Percentiles rank a stretch among this genome's conserved stretches.
Conservation (phyloP, 202 grass and related monocot species). For the Bolboschoenoplectus hybrid region DNA sequence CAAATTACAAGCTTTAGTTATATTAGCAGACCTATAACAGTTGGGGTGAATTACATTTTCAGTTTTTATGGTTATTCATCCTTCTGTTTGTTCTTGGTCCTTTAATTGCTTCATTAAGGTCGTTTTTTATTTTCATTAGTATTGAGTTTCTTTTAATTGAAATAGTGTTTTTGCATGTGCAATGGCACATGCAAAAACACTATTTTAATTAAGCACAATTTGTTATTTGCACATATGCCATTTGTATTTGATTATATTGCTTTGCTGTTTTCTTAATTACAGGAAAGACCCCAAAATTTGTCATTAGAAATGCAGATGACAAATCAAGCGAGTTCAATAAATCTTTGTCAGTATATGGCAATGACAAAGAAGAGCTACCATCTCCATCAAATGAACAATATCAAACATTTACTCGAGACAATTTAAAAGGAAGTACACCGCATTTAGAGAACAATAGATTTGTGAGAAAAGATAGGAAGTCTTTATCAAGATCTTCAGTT, state of each 20-base stretch:
- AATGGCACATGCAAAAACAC: too few species aligned
- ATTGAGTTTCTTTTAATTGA: conserved; percentile 12
- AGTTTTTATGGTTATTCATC: conserved; percentile 25
- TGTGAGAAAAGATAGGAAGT: conserved; percentile 43
- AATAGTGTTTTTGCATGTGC: conserved; percentile 19
- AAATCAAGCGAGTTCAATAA: conserved; percentile 42
- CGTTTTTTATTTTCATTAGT: conserved; percentile 11
- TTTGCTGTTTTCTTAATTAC: conserved; percentile 40
- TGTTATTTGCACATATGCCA: conserved; percentile 10
- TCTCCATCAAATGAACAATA: conserved; percentile 49
- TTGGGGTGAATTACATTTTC: conserved; percentile 37
- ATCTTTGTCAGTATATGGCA: conserved; percentile 49
- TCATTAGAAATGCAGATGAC: conserved; percentile 64
- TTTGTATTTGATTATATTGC: conserved; percentile 21
- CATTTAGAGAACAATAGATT: conserved; percentile 37
- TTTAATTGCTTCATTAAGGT: conserved; percentile 8
- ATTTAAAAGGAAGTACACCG: conserved; percentile 46
- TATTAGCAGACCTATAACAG: conserved; percentile 14
- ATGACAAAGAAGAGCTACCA: conserved; percentile 55
- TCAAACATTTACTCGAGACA: conserved; percentile 32
- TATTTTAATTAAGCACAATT: conserved; percentile 1
- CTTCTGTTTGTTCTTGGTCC: conserved; percentile 1
- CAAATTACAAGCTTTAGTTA: conserved; percentile 4
- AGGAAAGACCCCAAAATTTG: conserved; percentile 86
- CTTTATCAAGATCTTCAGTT: conserved; percentile 50